Conservation (phyloP, 345 rosid genomes). For the Isatis tinctoria region DNA sequence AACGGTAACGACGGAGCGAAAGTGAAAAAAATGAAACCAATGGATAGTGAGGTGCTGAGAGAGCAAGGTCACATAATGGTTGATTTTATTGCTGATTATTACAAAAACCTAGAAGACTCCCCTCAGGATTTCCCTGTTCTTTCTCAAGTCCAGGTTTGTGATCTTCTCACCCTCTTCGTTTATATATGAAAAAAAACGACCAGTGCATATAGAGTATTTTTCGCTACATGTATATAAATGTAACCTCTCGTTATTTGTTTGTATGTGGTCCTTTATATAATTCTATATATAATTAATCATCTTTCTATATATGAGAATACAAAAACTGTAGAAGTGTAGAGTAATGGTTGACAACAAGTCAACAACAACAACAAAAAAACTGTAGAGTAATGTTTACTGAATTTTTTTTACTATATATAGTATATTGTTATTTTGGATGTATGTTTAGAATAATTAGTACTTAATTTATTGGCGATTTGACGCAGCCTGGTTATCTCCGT, state of each 20-base stretch:
- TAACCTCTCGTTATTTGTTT: not conserved
- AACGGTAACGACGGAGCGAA: constrained; percentile 13
- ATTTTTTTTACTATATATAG: not conserved
- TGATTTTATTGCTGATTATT: constrained; percentile 34
- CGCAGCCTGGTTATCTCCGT: constrained; percentile 28
- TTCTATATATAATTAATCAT: not conserved
- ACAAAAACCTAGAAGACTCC: constrained; percentile 22
- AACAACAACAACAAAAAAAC: too few species aligned
- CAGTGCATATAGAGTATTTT: not conserved
- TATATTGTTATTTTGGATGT: not conserved
- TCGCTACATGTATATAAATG: not conserved
- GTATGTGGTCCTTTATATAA: not conserved
- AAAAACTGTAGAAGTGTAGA: too few species aligned
- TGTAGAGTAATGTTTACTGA: not conserved
- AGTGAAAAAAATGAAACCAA: constrained; percentile 15
- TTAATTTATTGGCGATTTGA: not conserved
- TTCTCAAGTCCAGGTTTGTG: constrained; percentile 30
- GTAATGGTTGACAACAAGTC: too few species aligned
- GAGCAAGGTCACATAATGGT: constrained; percentile 32
- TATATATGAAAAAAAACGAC: not conserved
- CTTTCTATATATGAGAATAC: not conserved
- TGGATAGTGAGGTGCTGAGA: constrained; percentile 27
- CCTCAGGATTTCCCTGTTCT: constrained; percentile 27
- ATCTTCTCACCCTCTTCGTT: not conserved
- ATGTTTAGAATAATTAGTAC: not conserved